phyloP scores from a whole-genome alignment of 192 early-diverging fungal species.

The Coemansia sp. region DNA sequence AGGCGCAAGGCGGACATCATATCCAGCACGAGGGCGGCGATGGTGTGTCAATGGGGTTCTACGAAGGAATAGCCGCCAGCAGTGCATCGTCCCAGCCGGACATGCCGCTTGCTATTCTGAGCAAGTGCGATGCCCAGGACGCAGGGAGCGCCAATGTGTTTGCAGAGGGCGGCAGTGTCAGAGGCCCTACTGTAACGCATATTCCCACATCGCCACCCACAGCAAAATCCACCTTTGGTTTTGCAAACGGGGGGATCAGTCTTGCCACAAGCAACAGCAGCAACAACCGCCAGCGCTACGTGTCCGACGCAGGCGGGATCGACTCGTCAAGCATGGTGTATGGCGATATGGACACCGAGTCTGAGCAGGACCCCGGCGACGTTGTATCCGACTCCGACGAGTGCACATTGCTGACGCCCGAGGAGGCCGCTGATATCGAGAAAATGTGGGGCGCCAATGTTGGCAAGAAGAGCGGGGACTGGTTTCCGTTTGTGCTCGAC shows the following conservation, averaged over 20 bases:
- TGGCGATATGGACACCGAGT: conserved; percentile 36
- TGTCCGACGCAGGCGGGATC: conserved; percentile 11
- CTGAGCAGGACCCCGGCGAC: conserved; percentile 35
- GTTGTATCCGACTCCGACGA: conserved; percentile 30
- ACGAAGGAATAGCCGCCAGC: conserved; percentile 13
- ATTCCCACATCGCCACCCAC: conserved; percentile 10
- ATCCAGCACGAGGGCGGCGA: conserved; percentile 6
- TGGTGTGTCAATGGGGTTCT: not conserved
- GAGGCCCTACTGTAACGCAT: not conserved
- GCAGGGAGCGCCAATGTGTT: not conserved
- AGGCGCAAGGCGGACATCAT: not conserved
- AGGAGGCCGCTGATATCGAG: conserved; percentile 50
- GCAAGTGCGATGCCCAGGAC: conserved; percentile 20
- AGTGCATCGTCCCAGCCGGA: conserved; percentile 45
- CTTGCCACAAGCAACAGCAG: conserved; percentile 21
- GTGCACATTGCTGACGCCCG: conserved; percentile 22
- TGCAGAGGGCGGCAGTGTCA: conserved; percentile 5
- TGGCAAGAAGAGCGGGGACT: conserved; percentile 55
- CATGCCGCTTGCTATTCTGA: conserved; percentile 34
- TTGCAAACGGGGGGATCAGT: conserved; percentile 16
- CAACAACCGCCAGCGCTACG: conserved; percentile 12
- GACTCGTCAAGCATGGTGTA: conserved; percentile 34
- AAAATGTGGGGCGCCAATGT: conserved; percentile 55
- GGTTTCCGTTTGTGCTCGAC: conserved; percentile 52
- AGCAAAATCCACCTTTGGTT: not conserved